Evolutionary conservation across 2,329 filamentous ascomycete species (phyloP), one percentile per base, ranked within the genome.

Genomic region (Trichoderma arundinaceum): DNA sequence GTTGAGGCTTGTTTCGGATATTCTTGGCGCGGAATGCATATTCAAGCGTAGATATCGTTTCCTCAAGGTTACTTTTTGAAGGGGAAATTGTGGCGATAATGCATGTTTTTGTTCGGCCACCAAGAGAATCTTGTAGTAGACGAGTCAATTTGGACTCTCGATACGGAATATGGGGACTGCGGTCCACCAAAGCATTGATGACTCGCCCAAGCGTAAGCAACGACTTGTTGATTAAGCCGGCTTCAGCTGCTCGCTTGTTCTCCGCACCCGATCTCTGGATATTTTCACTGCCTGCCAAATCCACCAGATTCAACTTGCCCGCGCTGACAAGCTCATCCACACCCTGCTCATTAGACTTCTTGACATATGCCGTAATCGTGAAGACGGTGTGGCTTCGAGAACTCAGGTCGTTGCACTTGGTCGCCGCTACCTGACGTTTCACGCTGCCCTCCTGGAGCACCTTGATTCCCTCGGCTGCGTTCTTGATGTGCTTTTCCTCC

Each of bases 11-110:
- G 78, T 99, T 99, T 57, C 92, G 91, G 73, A 99, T 99, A 71
- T 99, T 98, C 82, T 99, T 99, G 15, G 95, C 95, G 53, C 95
- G 88, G 79, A 98, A 98, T 10, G 95, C 96, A 75, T 99, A 99
- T 76, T 99, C 95, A 1, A 99, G 84, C 0, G 96, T 99, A 0
- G 95, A 98, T 67, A 99, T 98, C 0, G 96, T 99, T 78, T 99
- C 95, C 74, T 99, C 95, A 1, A 99, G 83, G 72, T 98, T 99
- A 78, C 90, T 94, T 77, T 95, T 96, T 7, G 94, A 92, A 1
- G 95, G 94, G 2, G 95, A 98, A 46, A 99, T 86, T 0, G 95
- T 99, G 6, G 95, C 95, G 73, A 99, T 98, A 70, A 99, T 99
- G 81, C 95, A 99, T 0, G 95, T 99, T 76, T 99, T 99, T 1